phyloP scores from a whole-genome alignment of 2,329 filamentous ascomycete genomes.

The Purpureocillium takamizusanense region DNA sequence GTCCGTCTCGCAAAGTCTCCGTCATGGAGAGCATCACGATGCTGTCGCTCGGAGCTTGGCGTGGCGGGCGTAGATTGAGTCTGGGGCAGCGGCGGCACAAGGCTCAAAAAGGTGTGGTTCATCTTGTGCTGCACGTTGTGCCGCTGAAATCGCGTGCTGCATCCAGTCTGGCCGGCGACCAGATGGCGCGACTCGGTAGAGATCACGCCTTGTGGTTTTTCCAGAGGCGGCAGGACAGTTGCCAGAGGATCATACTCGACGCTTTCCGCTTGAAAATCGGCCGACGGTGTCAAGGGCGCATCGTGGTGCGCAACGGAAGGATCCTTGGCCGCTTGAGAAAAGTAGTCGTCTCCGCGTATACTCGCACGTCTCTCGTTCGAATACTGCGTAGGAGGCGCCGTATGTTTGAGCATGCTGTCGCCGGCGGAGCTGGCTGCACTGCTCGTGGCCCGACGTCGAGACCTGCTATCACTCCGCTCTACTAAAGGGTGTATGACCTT shows the following conservation, averaged over 20 bases:
- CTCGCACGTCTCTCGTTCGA: constrained; percentile 44
- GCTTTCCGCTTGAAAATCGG: constrained; percentile 14
- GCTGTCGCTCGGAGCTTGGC: constrained; percentile 23
- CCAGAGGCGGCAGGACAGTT: constrained; percentile 23
- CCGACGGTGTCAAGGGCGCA: constrained; percentile 15
- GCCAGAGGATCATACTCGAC: constrained; percentile 30
- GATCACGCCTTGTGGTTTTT: constrained; percentile 1
- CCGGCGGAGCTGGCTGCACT: constrained; percentile 56
- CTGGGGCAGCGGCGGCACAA: constrained; percentile 16
- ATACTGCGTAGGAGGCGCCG: constrained; percentile 42
- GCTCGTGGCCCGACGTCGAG: constrained; percentile 49
- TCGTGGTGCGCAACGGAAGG: constrained; percentile 11
- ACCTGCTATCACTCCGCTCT: constrained; percentile 46
- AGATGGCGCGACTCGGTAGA: background rate
- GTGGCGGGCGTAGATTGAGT: constrained; percentile 24
- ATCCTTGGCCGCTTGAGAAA: constrained; percentile 31
- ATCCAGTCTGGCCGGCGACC: constrained; percentile 12
- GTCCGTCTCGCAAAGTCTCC: constrained; percentile 25
- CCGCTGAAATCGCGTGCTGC: constrained; percentile 21
- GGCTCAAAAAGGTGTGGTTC: constrained; percentile 33
- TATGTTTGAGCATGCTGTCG: constrained; percentile 36
- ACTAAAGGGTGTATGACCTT: constrained; percentile 54
- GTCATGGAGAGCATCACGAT: constrained; percentile 31
- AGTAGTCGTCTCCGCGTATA: constrained; percentile 46
- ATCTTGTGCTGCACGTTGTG: constrained; percentile 35